Base-by-base conservation (phyloP, 2,329 filamentous ascomycete genomes). In the Fonsecaea multimorphosa region DNA sequence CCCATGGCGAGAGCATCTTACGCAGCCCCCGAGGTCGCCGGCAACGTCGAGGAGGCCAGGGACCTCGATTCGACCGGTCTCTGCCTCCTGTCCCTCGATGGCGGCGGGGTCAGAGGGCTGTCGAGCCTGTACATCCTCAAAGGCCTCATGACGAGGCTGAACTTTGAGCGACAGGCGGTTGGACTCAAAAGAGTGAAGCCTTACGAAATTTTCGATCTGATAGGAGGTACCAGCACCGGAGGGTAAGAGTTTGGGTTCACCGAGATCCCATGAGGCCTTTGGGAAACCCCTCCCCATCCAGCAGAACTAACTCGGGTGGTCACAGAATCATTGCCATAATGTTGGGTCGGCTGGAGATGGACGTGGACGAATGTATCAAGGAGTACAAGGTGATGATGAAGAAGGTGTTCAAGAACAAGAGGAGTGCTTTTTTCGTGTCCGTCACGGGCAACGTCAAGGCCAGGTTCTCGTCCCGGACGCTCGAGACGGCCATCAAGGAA, bases 341-440 rank as follows among this genome's bases (percentile, higher is more conserved):
- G 76, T 67, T 80, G 0, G 77, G 76, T 0, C 71, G 77, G 1
- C 68, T 80, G 0, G 69, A 74, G 7, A 78, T 79, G 74, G 70
- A 63, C 11, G 68, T 77, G 0, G 71, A 77, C 2, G 73, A 77
- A 51, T 76, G 74, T 27, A 74, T 79, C 12, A 9, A 68, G 0
- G 72, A 72, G 11, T 80, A 79, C 36, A 64, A 61, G 7, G 54
- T 64, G 2, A 64, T 76, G 24, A 74, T 72, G 55, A 61, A 72
- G 22, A 63, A 67, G 0, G 69, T 77, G 2, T 77, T 77, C 16
- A 65, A 72, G 34, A 64, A 73, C 16, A 71, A 67, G 29, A 55
- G 32, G 59, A 54, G 29, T n/a, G 32, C 24, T 2, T 55, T 63
- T 29, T n/a, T 55, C 22, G 16, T 66, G 2, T 56, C 29, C 19